A percentile compares a stretch with the other conserved stretches of the same genome.
phyloP scores from a whole-genome alignment of 192 early-diverging fungal genomes.

The Chytriomyces hyalinus region DNA sequence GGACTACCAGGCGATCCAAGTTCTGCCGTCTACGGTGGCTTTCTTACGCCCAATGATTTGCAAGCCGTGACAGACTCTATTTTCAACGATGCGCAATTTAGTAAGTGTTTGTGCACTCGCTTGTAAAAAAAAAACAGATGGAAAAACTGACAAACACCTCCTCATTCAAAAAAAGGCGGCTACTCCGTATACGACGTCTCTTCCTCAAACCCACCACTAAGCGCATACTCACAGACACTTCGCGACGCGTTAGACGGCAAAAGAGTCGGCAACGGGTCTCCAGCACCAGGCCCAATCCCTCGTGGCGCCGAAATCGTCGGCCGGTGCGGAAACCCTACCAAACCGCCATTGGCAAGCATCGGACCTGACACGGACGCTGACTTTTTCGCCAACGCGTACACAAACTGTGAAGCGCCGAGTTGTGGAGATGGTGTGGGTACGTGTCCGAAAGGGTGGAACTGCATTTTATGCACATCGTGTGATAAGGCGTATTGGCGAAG shows the following conservation, averaged over 20 bases:
- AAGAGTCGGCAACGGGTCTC: constrained; percentile 15
- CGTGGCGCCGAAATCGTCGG: not conserved
- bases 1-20: constrained; percentile 20
- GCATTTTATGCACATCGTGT: not conserved
- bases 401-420: not conserved
- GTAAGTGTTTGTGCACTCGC: not conserved
- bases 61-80: constrained; percentile 21
- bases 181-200: constrained; percentile 27
- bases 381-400: not conserved
- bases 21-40: constrained; percentile 20
- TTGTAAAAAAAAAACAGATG: not conserved
- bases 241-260: constrained; percentile 8
- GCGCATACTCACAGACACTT: constrained; percentile 1
- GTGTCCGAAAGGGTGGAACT: not conserved
- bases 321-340: not conserved
- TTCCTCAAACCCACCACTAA: constrained; percentile 4
- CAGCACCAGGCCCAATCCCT: constrained; percentile 3
- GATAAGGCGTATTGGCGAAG: not conserved
- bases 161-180: not conserved
- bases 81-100: constrained; percentile 16
- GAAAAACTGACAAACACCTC: not conserved
- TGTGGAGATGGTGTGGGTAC: not conserved
- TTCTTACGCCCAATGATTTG: constrained; percentile 3
- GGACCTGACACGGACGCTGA: not conserved
- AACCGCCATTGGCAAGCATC: not conserved